Percentiles rank a stretch among this genome's conserved stretches.
Conservation (phyloP, 2,329 filamentous ascomycete genomes). For the Hypocrella siamensis region DNA sequence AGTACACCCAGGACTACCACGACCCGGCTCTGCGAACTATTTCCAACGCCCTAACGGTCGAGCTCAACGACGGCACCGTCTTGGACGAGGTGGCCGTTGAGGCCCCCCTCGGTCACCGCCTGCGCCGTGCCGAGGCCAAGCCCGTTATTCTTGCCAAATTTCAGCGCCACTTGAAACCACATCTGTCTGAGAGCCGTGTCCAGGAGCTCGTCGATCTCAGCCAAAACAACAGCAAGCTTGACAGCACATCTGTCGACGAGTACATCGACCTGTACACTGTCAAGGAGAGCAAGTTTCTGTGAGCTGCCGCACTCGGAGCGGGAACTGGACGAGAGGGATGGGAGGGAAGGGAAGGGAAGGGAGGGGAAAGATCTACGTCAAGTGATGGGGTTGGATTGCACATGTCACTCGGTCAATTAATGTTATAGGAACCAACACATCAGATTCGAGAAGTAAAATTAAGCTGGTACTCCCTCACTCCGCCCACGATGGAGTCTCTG, state of each 20-base stretch:
- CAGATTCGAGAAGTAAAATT: no score
- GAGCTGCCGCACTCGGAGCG: conserved; percentile 3
- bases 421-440: no score
- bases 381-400: no score
- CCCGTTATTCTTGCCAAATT: conserved; percentile 93
- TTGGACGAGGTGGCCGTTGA: conserved; percentile 85
- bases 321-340: background rate
- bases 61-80: conserved; percentile 83
- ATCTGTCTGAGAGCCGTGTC: conserved; percentile 63
- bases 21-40: conserved; percentile 87
- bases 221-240: conserved; percentile 58
- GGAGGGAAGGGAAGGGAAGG: background rate
- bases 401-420: no score
- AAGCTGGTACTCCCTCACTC: no score
- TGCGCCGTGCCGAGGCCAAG: conserved; percentile 91
- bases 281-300: conserved; percentile 44
- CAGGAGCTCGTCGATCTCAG: conserved; percentile 71
- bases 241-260: conserved; percentile 73
- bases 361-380: no score
- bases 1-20: conserved; percentile 94
- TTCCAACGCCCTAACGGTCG: conserved; percentile 90
- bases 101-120: conserved; percentile 82
- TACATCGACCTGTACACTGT: conserved; percentile 74
- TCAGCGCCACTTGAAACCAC: conserved; percentile 75
- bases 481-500: no score